Evolutionary conservation across 148 eudicot genomes (phyloP).

Genomic region (Fallopia convolvulus): DNA sequence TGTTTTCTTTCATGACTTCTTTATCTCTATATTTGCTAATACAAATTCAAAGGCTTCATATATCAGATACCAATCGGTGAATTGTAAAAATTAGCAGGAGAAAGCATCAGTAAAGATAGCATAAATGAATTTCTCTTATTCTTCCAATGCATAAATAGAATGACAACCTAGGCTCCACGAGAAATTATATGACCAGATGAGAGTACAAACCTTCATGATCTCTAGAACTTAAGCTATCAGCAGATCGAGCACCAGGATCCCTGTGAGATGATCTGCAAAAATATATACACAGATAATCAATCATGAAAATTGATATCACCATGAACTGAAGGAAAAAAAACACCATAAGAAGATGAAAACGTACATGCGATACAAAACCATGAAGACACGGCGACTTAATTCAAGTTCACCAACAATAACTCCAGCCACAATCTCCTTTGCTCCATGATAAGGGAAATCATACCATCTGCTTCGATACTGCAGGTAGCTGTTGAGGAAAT

Average conservation of each 20-base stretch:
- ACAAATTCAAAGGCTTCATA: neutral
- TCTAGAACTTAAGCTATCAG: constrained; percentile 60
- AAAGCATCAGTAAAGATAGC: neutral
- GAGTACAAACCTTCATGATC: constrained; percentile 73
- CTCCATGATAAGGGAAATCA: constrained; percentile 85
- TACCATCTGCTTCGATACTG: constrained; percentile 91
- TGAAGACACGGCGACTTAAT: constrained; percentile 77
- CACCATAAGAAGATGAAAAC: constrained; percentile 19
- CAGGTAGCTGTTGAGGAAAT: constrained; percentile 78
- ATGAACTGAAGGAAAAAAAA: neutral
- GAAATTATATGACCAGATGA: constrained; percentile 6
- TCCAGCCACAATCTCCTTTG: constrained; percentile 85
- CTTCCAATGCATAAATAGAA: neutral
- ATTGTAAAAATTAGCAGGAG: neutral
- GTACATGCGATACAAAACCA: constrained; percentile 88
- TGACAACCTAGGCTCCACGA: neutral
- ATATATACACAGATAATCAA: constrained; percentile 1
- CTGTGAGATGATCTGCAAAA: constrained; percentile 70
- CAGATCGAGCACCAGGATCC: constrained; percentile 72
- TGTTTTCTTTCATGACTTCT: neutral
- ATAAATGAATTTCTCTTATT: neutral
- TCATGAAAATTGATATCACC: neutral
- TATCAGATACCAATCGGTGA: neutral
- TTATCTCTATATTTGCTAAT: neutral
- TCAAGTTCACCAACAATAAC: constrained; percentile 87